Evolutionary conservation across 257 asterid genomes (phyloP), one percentile per base, ranked within the genome.

Genomic region (Forsythia suspensa): DNA sequence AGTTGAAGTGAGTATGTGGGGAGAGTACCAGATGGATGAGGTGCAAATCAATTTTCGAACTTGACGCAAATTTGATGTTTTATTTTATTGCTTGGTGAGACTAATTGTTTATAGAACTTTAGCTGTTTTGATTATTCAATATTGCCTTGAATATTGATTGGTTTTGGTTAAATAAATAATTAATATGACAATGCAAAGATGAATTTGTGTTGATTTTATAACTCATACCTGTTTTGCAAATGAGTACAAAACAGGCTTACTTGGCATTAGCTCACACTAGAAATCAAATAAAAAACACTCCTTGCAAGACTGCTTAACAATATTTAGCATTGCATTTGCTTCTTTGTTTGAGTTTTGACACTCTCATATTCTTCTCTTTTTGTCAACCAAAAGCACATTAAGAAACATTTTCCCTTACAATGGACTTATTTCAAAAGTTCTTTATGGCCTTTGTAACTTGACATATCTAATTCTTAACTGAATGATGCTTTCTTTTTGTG

Each of bases 1-100:
- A 21, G 44, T 16, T 43, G 74, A 37, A 73, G 21, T 16, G 24
- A 43, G 12, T 15, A 34, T 79, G 86, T 72, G 74, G 75, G 34
- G 59, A 78, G 13, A 48, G 63, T 41, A 41, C 44, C 34, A 6
- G n/a, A 18, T 59, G 67, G 67, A 59, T 20, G 29, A 59, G 67
- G 12, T 59, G 67, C 29, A 59, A 59, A 59, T 55, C 6, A 8
- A 16, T 20, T 18, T 59, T 59, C 29, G 3, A 13, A 59, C 66
- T 8, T 5, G 66, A 4, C 63, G 15, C 18, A 10, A 57, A 57
- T 2, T 3, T 41, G 51, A 68, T 70, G 29, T 12, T 70, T 18
- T 20, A 7, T 5, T n/a, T 70, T 41, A 70, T 42, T 70, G 13
- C 52, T 8, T 34, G 57, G 46, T 42, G 36, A 69, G 44, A 21